These are phyloP conservation scores for Fusarium equiseti DNA, from an alignment of 2,329 filamentous ascomycete species.

Conservation along the genomic window DNA sequence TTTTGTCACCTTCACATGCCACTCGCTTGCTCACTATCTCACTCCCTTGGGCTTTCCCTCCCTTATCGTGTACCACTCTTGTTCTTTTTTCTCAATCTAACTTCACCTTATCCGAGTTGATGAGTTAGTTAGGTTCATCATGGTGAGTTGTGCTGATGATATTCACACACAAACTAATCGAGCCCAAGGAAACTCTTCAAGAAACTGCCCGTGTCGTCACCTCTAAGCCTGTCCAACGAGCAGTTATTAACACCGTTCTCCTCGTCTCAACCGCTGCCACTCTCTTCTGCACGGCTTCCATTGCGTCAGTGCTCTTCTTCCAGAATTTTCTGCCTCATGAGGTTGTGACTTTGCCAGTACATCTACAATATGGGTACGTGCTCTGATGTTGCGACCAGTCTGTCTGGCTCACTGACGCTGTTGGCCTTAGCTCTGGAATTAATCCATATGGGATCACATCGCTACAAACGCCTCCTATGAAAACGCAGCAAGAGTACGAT, in stretches of 20 bases:
- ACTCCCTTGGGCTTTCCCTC: slow-evolving; percentile 15
- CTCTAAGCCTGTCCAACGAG: slow-evolving; percentile 64
- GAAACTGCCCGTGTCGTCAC: slow-evolving; percentile 57
- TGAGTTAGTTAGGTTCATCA: slow-evolving; percentile 21
- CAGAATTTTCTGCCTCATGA: slow-evolving; percentile 68
- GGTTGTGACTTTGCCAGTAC: slow-evolving; percentile 63
- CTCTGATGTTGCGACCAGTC: slow-evolving; percentile 33
- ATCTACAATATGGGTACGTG: slow-evolving; percentile 70
- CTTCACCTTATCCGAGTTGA: slow-evolving; percentile 11
- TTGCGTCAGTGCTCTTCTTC: slow-evolving; percentile 67
- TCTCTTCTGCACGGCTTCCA: slow-evolving; percentile 61
- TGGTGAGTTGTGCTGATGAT: slow-evolving; percentile 31
- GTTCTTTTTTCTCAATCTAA: slow-evolving; percentile 16
- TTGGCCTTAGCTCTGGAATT: slow-evolving; percentile 56
- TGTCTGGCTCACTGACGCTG: slow-evolving; percentile 24
- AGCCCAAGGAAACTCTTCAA: slow-evolving; percentile 52
- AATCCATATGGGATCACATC: slow-evolving; percentile 66
- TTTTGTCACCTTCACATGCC: slow-evolving; percentile 42
- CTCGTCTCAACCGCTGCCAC: slow-evolving; percentile 57
- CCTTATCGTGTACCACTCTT: slow-evolving; percentile 6
- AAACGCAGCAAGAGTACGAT: slow-evolving; percentile 85
- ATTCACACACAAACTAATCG: slow-evolving; percentile 14
- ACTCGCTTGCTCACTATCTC: slow-evolving; percentile 3
- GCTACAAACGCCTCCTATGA: slow-evolving; percentile 65
- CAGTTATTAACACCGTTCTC: slow-evolving; percentile 61